Percentiles rank a stretch among this genome's conserved stretches.
phyloP scores from a whole-genome alignment of 208 protist genomes.

The Leishmania lainsoni region DNA sequence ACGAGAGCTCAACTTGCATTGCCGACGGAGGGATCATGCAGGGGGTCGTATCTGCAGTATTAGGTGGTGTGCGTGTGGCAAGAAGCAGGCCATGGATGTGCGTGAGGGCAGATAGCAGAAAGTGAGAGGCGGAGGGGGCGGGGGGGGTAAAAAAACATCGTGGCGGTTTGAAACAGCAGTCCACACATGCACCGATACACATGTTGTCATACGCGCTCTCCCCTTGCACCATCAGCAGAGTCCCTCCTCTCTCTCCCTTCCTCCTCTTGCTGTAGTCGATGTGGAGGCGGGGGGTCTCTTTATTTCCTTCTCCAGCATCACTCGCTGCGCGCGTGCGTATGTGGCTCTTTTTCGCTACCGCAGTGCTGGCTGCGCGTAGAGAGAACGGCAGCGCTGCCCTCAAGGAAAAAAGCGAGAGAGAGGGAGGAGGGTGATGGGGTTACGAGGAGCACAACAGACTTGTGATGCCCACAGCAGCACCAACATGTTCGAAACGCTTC shows the following conservation, averaged over 20 bases:
- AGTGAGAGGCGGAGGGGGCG: not conserved
- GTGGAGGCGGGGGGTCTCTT: not conserved
- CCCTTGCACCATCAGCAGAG: not conserved
- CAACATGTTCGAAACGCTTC: not conserved
- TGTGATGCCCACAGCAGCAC: not conserved
- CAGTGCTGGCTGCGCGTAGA: not conserved
- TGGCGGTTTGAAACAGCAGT: not conserved
- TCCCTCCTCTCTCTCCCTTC: not conserved
- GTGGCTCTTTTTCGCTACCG: not conserved
- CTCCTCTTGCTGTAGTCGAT: not conserved
- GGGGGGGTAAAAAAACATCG: not conserved
- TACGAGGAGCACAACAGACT: not conserved
- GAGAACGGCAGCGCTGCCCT: not conserved
- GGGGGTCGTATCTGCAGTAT: not conserved
- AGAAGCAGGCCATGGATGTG: not conserved
- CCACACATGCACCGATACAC: not conserved
- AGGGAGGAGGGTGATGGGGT: not conserved
- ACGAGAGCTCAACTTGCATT: conserved; percentile 67
- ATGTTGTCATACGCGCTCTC: not conserved
- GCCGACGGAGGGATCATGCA: not conserved
- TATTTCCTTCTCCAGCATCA: not conserved
- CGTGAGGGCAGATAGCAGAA: not conserved
- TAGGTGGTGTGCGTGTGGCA: not conserved
- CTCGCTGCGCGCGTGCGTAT: not conserved
- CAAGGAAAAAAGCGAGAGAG: too few relatives aligned